Percentiles rank a stretch among this genome's conserved stretches.
These are phyloP conservation scores for Fistulifera pelliculosa DNA, from an alignment of 108 stramenopile genomes.

Conservation along the genomic window DNA sequence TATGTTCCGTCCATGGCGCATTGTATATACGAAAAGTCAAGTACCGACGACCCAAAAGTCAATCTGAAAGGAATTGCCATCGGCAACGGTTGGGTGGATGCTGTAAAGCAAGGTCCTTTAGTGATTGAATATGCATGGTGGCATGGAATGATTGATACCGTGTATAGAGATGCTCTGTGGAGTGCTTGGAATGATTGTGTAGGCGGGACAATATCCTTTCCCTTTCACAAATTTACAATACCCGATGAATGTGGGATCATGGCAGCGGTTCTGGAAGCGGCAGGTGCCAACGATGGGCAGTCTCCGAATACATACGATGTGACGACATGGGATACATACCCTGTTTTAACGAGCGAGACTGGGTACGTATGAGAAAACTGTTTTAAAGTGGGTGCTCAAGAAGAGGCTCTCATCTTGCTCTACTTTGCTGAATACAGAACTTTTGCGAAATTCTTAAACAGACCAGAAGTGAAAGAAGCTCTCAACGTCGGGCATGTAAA, in stretches of 20 bases:
- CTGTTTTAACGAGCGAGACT: constrained; percentile 8
- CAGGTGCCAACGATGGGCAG: constrained; percentile 27
- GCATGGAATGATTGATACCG: constrained; percentile 70
- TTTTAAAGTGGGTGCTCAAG: constrained; percentile 15
- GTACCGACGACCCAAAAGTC: constrained; percentile 11
- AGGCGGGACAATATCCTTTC: constrained; percentile 10
- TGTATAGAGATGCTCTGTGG: constrained; percentile 27
- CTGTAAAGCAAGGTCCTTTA: constrained; percentile 46
- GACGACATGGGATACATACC: constrained; percentile 46
- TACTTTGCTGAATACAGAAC: background rate
- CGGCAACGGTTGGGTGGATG: constrained; percentile 70
- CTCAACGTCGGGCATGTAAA: constrained; percentile 32
- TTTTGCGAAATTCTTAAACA: constrained; percentile 37
- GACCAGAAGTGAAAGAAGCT: constrained; percentile 38
- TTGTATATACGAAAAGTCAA: constrained; percentile 30
- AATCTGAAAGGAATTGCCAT: constrained; percentile 42
- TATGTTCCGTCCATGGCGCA: constrained; percentile 71
- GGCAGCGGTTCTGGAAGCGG: constrained; percentile 38
- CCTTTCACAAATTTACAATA: constrained; percentile 51
- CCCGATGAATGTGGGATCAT: constrained; percentile 67
- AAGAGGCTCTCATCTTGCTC: background rate
- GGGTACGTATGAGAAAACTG: background rate
- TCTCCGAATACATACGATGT: constrained; percentile 51
- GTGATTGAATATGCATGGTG: constrained; percentile 66
- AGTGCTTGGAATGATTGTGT: constrained; percentile 44